Evolutionary conservation across 768 basidiomycete genomes (phyloP), one percentile per base, ranked within the genome.

Genomic region (Exsudoporus frostii): DNA sequence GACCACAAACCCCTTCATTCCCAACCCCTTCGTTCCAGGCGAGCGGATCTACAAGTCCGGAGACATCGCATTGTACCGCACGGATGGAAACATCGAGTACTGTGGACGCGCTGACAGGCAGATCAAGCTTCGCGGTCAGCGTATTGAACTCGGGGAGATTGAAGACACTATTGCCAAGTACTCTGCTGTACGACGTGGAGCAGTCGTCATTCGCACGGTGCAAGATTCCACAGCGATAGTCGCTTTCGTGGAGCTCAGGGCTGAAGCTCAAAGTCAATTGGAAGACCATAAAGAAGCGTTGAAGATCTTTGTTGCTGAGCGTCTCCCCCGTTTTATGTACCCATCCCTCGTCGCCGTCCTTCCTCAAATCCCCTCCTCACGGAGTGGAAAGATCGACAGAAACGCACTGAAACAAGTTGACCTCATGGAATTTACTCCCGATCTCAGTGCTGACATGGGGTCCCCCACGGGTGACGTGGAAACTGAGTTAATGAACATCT

Each of bases 111-210:
- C 59, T 15, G 71, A 71, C 61, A 60, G 69, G 34, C 70, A 71
- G 39, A 63, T 71, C 50, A 71, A 71, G 53, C 59, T 71, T 51
- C 65, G 67, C 7, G 70, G 71, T 25, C 65, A 63, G 24, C 67
- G 71, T 24, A 64, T 71, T n/a, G 70, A 71, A 39, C 64, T 67
- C 13, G 65, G 67, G 14, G 70, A 71, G 52, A 62, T 71, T 15
- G 70, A 71, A 57, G 60, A 63, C 38, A 66, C 67, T 1, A 67
- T 68, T 14, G 55, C 55, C 45, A 69, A 67, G 41, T 63, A 56
- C 38, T 32, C 58, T 3, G 32, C 39, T n/a, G 59, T 65, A 8
- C 56, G 56, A 43, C 59, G 63, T 9, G 57, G 52, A 25, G 64
- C 59, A 5, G 65, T 65, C 33, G 49, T 67, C 54, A 69, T 68